Evolutionary conservation across 176 grass and related monocot genomes (phyloP).

Genomic region (Microstegium vimineum): DNA sequence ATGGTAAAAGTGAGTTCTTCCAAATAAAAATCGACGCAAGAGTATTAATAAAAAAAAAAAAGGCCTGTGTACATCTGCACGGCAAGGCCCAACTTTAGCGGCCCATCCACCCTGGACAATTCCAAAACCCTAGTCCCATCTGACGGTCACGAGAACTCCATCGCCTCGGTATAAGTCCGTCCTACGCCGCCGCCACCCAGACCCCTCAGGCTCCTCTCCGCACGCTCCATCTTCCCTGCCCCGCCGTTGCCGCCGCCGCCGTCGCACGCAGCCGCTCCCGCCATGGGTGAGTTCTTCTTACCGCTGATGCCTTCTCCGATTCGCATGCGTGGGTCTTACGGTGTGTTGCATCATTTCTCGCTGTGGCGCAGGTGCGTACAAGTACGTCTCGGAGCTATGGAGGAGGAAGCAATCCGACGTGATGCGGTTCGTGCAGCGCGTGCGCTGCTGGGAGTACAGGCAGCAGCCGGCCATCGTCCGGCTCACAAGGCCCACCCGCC

Average conservation of each 20-base stretch:
- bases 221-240: not conserved
- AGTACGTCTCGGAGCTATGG: constrained; percentile 86
- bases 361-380: constrained; percentile 63
- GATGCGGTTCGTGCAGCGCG: constrained; percentile 75
- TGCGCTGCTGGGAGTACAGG: constrained; percentile 75
- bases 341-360: not conserved
- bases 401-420: constrained; percentile 81
- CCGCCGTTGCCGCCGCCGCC: constrained; percentile 14
- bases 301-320: not conserved
- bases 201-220: constrained; percentile 9
- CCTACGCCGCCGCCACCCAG: not conserved
- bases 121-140: constrained; percentile 51
- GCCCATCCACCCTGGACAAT: not conserved
- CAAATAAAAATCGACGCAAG: no score
- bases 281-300: constrained; percentile 36
- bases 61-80: not conserved
- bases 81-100: not conserved
- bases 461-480: constrained; percentile 66
- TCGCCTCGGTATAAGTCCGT: not conserved
- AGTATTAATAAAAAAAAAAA: no score
- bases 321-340: not conserved
- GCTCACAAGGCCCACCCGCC: constrained; percentile 57
- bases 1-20: no score
- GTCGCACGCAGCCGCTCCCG: constrained; percentile 2
- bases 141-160: constrained; percentile 25